Evolutionary conservation across 305 asterid genomes (phyloP), one percentile per base, ranked within the genome.

Genomic region (Fraxinus paxiana): DNA sequence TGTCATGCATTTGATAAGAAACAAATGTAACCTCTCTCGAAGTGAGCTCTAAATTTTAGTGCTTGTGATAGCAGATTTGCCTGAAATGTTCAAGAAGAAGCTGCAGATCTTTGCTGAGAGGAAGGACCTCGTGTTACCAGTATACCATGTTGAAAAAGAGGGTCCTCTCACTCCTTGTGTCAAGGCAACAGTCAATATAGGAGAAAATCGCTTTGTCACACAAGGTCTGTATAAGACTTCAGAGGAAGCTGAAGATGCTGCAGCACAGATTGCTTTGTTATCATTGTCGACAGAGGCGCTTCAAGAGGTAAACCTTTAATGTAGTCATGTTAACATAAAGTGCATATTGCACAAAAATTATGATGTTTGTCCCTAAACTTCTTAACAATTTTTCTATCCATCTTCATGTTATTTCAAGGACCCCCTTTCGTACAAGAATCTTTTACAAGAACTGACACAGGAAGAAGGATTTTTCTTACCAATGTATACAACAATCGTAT

Each of bases 241-340:
- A 34, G 81, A 82, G 46, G 87, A 83, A 70, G 93, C 92, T 48
- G 87, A 88, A 80, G 74, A 82, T 13, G 79, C 90, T 74, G 91
- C 85, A 75, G 91, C 92, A 82, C 87, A 87, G 73, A 80, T 79
- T 77, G 93, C 90, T 80, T 61, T 88, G 75, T 63, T 83, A 80
- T 80, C 87, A 61, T 63, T 88, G 43, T 12, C 82, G 18, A 84
- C 77, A 0, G 79, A 84, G 77, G 85, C 82, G 77, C 78, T 88
- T 82, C 84, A 30, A 79, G 84, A 85, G 87, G 94, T 87, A 82
- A 72, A 77, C 54, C 18, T 63, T 63, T 26, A 22, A 22, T 6
- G 26, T 24, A 17, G 65, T 54, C 65, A 0, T 41, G 48, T 51
- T n/a, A 22, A 24, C 79, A 63, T 61, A 17, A 56, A 56, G 67